Conservation (phyloP, 192 early-diverging fungal species). For the Entomortierella lignicola region DNA sequence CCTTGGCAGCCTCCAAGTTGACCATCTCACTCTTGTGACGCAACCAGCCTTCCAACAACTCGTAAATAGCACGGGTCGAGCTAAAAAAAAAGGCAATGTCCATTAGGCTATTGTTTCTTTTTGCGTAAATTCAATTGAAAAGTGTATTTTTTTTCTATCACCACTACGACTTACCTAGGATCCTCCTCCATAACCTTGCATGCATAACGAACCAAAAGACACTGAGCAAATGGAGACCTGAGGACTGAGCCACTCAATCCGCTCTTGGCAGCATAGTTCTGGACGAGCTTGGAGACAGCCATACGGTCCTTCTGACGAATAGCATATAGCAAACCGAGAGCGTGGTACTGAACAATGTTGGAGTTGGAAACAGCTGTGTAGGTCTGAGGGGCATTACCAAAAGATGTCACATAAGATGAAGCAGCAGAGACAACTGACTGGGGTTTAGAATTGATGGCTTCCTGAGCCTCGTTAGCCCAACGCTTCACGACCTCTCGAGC, state of each 20-base stretch:
- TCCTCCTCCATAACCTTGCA: constrained; percentile 89
- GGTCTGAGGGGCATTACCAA: constrained; percentile 55
- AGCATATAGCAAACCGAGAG: constrained; percentile 93
- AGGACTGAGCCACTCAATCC: constrained; percentile 66
- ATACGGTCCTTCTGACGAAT: constrained; percentile 98
- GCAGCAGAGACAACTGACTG: constrained; percentile 61
- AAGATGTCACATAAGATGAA: constrained; percentile 64
- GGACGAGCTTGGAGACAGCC: constrained; percentile 97
- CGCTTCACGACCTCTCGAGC: constrained; percentile 94
- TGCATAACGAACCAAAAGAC: constrained; percentile 93
- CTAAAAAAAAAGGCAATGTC: constrained; percentile 31
- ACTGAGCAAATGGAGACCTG: constrained; percentile 88
- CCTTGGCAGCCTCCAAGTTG: constrained; percentile 95
- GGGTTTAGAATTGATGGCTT: constrained; percentile 89
- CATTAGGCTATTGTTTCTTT: too few relatives aligned
- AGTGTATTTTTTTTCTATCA: too few relatives aligned
- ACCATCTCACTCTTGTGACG: constrained; percentile 99
- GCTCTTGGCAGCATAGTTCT: constrained; percentile 77
- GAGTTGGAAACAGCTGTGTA: constrained; percentile 69
- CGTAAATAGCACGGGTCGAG: constrained; percentile 77
- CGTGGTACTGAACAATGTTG: constrained; percentile 97
- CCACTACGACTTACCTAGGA: constrained; percentile 57
- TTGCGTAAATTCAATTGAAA: too few relatives aligned
- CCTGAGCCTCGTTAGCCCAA: constrained; percentile 97
- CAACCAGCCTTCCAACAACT: constrained; percentile 89